Conservation (phyloP, 2,329 filamentous ascomycete genomes). For the Ophiostoma perfectum region DNA sequence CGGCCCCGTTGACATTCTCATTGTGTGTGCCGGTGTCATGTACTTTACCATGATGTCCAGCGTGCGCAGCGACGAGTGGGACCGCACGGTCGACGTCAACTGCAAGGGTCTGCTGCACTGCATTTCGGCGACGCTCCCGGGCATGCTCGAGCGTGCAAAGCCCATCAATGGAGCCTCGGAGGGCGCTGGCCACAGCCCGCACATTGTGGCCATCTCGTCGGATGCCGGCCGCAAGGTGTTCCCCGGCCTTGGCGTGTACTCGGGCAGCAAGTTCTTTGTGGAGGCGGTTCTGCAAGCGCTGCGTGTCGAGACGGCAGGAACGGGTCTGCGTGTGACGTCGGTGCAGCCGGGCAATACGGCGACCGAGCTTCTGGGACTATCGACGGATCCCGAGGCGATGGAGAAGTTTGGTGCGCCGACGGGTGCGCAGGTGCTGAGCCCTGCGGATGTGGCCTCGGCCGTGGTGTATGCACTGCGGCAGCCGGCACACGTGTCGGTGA, state of each 20-base stretch:
- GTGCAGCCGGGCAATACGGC: conserved; percentile 73
- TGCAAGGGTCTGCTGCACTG: conserved; percentile 77
- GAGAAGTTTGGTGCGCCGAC: conserved; percentile 73
- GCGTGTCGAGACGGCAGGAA: conserved; percentile 69
- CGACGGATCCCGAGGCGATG: conserved; percentile 68
- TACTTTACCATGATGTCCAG: conserved; percentile 87
- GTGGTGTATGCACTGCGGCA: conserved; percentile 72
- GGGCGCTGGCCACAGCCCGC: conserved; percentile 32
- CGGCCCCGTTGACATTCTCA: conserved; percentile 70
- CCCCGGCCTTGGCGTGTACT: conserved; percentile 75
- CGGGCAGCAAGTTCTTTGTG: conserved; percentile 75
- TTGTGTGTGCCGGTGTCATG: conserved; percentile 78
- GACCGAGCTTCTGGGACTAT: conserved; percentile 69
- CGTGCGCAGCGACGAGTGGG: conserved; percentile 67
- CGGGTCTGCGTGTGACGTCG: conserved; percentile 65
- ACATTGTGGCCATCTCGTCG: conserved; percentile 76
- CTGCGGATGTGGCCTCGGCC: conserved; percentile 65
- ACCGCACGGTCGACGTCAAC: conserved; percentile 77
- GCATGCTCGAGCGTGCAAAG: conserved; percentile 61
- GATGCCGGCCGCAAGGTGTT: conserved; percentile 79
- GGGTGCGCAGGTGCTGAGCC: conserved; percentile 68
- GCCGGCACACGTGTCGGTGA: conserved; percentile 70
- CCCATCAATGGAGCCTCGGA: conserved; percentile 19
- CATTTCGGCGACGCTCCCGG: conserved; percentile 62
- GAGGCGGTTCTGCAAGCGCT: conserved; percentile 73